A percentile compares a stretch with the other conserved stretches of the same genome.
phyloP scores from a whole-genome alignment of 2,329 filamentous ascomycete species.

The Rasamsonia emersonii region DNA sequence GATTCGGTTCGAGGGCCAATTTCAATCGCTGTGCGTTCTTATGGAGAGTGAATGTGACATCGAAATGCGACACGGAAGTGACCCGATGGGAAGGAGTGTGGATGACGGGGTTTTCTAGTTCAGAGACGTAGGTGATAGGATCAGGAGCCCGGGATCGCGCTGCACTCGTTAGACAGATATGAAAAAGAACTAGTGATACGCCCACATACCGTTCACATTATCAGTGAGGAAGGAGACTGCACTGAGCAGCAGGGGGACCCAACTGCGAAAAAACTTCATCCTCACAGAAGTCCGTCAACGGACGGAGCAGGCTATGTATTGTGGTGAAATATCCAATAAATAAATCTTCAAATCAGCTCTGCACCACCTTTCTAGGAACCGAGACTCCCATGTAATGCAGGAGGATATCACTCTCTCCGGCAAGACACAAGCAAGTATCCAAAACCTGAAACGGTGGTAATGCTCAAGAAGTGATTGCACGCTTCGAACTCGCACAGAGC shows the following conservation, averaged over 20 bases:
- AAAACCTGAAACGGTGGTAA: too few species aligned
- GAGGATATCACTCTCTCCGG: too few species aligned
- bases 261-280: neutral
- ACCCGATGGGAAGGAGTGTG: constrained; percentile 71
- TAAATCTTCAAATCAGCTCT: too few species aligned
- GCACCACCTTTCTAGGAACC: too few species aligned
- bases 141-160: constrained; percentile 67
- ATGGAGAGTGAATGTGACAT: constrained; percentile 71
- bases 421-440: too few species aligned
- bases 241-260: neutral
- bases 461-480: too few species aligned
- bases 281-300: too few species aligned
- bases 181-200: neutral
- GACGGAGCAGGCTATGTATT: too few species aligned
- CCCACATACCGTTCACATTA: neutral
- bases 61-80: constrained; percentile 73
- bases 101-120: constrained; percentile 66
- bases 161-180: constrained; percentile 18
- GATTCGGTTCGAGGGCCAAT: constrained; percentile 76
- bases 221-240: neutral
- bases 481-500: too few species aligned
- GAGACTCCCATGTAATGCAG: too few species aligned
- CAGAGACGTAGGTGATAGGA: constrained; percentile 64
- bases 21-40: constrained; percentile 61
- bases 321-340: too few species aligned